Evolutionary conservation across 2,329 filamentous ascomycete genomes (phyloP).

Genomic region (Aureobasidium sp.): DNA sequence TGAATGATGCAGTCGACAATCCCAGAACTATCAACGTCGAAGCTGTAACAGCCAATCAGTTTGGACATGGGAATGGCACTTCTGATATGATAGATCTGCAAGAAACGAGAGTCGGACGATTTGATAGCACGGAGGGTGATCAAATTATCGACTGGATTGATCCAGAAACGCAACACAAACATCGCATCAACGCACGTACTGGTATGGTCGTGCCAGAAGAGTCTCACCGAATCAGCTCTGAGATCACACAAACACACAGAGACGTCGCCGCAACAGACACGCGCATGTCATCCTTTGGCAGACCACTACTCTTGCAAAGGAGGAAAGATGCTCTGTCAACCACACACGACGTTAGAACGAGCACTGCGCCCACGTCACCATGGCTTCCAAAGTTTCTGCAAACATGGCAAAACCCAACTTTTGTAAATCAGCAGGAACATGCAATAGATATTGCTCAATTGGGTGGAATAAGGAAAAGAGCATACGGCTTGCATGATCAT

Average conservation of each 20-base stretch:
- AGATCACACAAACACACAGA: neutral
- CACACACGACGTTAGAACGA: neutral
- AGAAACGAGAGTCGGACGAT: too few relatives aligned
- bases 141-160: constrained; percentile 51
- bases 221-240: neutral
- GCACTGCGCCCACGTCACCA: neutral
- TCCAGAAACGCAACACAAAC: constrained; percentile 48
- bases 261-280: constrained; percentile 23
- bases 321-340: constrained; percentile 3
- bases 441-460: neutral
- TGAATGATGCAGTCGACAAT: neutral
- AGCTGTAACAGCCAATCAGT: neutral
- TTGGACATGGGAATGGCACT: neutral
- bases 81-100: neutral
- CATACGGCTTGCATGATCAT: neutral
- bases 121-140: neutral
- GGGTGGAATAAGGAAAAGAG: neutral
- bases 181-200: constrained; percentile 50
- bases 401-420: constrained; percentile 71
- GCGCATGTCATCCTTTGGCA: constrained; percentile 24
- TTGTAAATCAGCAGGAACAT: constrained; percentile 44
- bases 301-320: constrained; percentile 29
- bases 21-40: neutral
- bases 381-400: constrained; percentile 58
- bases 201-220: constrained; percentile 35